These are phyloP conservation scores for Clarireedia monteithiana DNA, from an alignment of 2,329 filamentous ascomycete genomes.

Conservation along the genomic window DNA sequence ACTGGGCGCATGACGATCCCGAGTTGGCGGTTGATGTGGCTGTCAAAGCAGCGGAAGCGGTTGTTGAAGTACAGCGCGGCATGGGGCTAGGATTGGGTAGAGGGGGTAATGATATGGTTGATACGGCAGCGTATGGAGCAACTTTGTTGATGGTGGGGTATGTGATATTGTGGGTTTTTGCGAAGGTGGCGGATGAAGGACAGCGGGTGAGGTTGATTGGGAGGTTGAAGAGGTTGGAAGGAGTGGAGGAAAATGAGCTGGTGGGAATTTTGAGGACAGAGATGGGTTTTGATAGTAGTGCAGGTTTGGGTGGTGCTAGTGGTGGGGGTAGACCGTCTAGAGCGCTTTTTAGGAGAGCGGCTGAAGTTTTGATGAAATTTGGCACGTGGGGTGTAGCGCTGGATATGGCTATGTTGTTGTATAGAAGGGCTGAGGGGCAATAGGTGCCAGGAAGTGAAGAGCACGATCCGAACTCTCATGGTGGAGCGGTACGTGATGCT, in stretches of 20 bases:
- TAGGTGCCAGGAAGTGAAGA: not conserved
- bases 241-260: not conserved
- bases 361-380: conserved; percentile 18
- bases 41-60: conserved; percentile 14
- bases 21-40: conserved; percentile 13
- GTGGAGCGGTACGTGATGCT: too few relatives aligned
- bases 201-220: conserved; percentile 3
- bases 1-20: conserved; percentile 12
- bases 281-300: not conserved
- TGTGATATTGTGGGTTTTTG: conserved; percentile 19
- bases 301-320: not conserved
- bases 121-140: conserved; percentile 17
- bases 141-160: conserved; percentile 20
- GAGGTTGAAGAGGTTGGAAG: not conserved
- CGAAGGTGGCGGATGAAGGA: conserved; percentile 8
- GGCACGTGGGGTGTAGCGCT: conserved; percentile 21
- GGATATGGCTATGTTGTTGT: conserved; percentile 19
- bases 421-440: conserved; percentile 15
- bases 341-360: conserved; percentile 18
- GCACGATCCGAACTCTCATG: too few relatives aligned
- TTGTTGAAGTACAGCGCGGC: conserved; percentile 8
- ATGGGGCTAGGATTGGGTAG: not conserved
- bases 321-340: conserved; percentile 6
- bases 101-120: conserved; percentile 4
- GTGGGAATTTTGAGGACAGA: not conserved